These are phyloP conservation scores for Isatis tinctoria DNA, from an alignment of 345 rosid species.

Conservation along the genomic window DNA sequence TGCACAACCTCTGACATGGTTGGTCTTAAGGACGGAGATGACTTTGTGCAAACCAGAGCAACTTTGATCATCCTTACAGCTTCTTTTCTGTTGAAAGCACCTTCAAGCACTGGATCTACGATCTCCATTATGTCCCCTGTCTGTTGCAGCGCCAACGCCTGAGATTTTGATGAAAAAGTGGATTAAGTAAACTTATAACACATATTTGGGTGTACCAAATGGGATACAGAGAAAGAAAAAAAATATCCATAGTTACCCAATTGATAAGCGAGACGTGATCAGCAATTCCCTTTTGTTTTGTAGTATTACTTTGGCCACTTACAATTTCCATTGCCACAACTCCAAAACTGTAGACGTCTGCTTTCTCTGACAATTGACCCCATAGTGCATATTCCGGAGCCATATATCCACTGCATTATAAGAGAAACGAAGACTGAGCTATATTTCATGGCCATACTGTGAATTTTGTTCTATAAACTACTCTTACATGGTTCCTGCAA, in stretches of 20 bases:
- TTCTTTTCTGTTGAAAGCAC: neutral
- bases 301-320: conserved; percentile 30
- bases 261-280: conserved; percentile 35
- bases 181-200: neutral
- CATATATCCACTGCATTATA: conserved; percentile 34
- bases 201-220: neutral
- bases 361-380: conserved; percentile 47
- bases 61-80: conserved; percentile 35
- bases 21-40: conserved; percentile 40
- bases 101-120: neutral
- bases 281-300: neutral
- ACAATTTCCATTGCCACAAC: conserved; percentile 44
- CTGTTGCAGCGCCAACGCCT: conserved; percentile 33
- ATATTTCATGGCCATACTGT: neutral
- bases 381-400: conserved; percentile 44
- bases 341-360: conserved; percentile 49
- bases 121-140: conserved; percentile 29
- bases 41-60: conserved; percentile 41
- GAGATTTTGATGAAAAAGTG: neutral
- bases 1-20: conserved; percentile 38
- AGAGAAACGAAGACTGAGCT: neutral
- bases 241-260: conserved; percentile 34
- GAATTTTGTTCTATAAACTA: neutral
- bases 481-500: conserved; percentile 66
- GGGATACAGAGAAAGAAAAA: neutral